Evolutionary conservation across 495 filamentous ascomycete species (phyloP), one percentile per base, ranked within the genome.

Genomic region (Xylaria longipes): DNA sequence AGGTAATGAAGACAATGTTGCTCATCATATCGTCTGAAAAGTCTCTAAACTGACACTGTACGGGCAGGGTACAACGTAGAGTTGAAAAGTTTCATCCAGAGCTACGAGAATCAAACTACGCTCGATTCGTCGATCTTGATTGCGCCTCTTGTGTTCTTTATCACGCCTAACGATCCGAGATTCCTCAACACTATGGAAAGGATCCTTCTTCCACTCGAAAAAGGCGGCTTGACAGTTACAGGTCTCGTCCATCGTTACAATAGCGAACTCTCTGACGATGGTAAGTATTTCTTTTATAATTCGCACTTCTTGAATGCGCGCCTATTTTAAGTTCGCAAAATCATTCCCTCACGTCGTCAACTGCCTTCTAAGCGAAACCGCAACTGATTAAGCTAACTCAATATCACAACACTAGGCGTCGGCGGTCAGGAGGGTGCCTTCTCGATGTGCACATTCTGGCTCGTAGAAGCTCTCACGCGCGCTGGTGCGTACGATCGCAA

Each of bases 401-500:
- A 57, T 58, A n/a, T 62, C 33, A 37, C 2, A 4, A 35, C 6
- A 41, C 70, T 72, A 92, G 91, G 91, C n/a, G 88, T 93, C 5
- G 89, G 89, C 45, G 91, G 91, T 27, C 83, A 87, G 37, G 91
- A 93, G 79, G 91, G 91, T n/a, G 90, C 90, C 25, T 93, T 93
- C 75, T 87, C 86, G 76, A 93, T 93, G 91, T 91, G 91, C 70
- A 93, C 91, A 43, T 70, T 70, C 43, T 93, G 91, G 91, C 86
- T 92, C 5, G 89, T 92, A 4, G 91, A 93, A 77, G 90, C 91
- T n/a, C 83, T 93, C 81, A 91, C 90, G 31, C 85, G 91, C 46
- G 91, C 88, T 22, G 85, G 87, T 61, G 85, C 88, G n/a, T 88
- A 91, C 72, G 89, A 93, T 73, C 82, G 84, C 11, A 86, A 88